Evolutionary conservation across 306 rosid genomes (phyloP).

Genomic region (Lathyrus tuberosus): DNA sequence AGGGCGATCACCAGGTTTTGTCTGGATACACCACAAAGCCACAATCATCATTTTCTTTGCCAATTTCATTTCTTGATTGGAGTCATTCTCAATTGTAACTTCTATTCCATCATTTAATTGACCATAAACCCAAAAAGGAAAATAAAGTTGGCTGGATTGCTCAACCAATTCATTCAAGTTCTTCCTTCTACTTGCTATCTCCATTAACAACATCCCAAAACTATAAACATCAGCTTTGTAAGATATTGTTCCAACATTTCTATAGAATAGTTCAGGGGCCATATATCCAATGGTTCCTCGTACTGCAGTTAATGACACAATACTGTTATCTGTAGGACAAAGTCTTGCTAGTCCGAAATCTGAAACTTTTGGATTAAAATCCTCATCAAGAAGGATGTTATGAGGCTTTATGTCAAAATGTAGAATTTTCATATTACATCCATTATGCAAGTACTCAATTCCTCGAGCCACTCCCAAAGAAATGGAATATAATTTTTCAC

Average conservation of each 20-base stretch:
- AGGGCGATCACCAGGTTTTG: neutral
- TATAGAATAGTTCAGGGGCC: conserved; percentile 17
- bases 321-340: neutral
- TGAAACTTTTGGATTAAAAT: conserved; percentile 24
- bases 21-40: conserved; percentile 12
- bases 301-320: neutral
- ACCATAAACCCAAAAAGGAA: conserved; percentile 14
- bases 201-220: conserved; percentile 17
- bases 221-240: conserved; percentile 13
- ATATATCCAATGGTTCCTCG: conserved; percentile 20
- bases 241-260: conserved; percentile 13
- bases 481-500: neutral
- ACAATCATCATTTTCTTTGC: conserved; percentile 23
- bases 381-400: conserved; percentile 4
- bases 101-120: neutral
- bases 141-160: conserved; percentile 12
- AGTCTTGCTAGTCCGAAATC: conserved; percentile 5
- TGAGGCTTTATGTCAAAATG: conserved; percentile 24
- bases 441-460: conserved; percentile 8
- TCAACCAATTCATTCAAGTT: neutral
- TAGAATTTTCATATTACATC: neutral
- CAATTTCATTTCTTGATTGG: neutral
- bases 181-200: conserved; percentile 15
- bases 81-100: neutral
- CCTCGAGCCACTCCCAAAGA: conserved; percentile 6